Evolutionary conservation across 306 rosid species (phyloP).

Genomic region (Biancaea sappan): DNA sequence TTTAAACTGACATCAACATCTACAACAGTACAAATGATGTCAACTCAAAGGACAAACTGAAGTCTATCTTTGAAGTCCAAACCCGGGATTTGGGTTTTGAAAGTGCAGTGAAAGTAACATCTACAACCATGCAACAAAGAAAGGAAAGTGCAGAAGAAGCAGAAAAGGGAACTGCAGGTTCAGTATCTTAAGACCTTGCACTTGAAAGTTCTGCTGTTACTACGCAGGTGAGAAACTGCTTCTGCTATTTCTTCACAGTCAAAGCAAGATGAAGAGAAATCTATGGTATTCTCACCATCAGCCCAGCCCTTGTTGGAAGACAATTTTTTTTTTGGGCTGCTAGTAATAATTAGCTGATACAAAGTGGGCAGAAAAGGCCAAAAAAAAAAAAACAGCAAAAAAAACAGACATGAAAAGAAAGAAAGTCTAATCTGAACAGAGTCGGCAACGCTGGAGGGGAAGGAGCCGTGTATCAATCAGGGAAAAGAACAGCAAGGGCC

Average conservation of each 20-base stretch:
- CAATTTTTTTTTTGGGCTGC: no score
- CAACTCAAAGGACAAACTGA: constrained; percentile 44
- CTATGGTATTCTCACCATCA: constrained; percentile 39
- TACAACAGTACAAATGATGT: constrained; percentile 30
- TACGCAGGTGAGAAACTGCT: constrained; percentile 50
- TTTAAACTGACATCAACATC: constrained; percentile 39
- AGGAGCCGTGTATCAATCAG: no score
- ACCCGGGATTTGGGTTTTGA: constrained; percentile 34
- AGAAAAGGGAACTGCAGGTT: constrained; percentile 45
- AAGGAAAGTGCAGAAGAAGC: constrained; percentile 49
- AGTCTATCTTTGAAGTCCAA: constrained; percentile 47
- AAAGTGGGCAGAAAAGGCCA: no score
- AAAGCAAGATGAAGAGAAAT: constrained; percentile 67
- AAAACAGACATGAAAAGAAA: no score
- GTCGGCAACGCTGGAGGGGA: no score
- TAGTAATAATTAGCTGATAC: no score
- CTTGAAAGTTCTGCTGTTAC: constrained; percentile 43
- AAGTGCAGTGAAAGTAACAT: constrained; percentile 48
- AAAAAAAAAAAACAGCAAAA: no score
- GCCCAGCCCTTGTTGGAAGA: constrained; percentile 67
- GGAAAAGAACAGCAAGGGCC: no score
- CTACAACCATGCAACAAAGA: constrained; percentile 48
- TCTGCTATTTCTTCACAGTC: constrained; percentile 45
- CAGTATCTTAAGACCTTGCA: constrained; percentile 43
- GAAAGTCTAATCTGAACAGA: no score